Base-by-base conservation (phyloP, 441 rosid species). In the Populus hybrid region DNA sequence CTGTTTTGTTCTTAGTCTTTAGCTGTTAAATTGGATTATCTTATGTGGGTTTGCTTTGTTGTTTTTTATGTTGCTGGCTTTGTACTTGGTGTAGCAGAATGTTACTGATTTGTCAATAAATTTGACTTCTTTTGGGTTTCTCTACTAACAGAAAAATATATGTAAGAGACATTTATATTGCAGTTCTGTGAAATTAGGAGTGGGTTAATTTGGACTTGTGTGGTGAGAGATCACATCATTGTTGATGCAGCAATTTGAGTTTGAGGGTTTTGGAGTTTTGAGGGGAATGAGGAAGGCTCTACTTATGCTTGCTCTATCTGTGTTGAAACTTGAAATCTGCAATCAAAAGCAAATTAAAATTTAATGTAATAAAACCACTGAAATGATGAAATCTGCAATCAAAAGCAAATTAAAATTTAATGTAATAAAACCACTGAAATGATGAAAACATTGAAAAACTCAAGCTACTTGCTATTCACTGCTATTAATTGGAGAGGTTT, bases 211-310 rank as follows among this genome's bases (percentile, higher is more conserved):
- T 72, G 74, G 28, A 53, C 14, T 72, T 59, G 6, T 6, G 31
- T 35, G n/a, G 20, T 71, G 74, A 71, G 74, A 59, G 50, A 56
- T 73, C 12, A 35, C 23, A 73, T 31, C 68, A 23, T 10, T 28
- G 23, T 74, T 74, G 18, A 23, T 7, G 20, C 2, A 26, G 77
- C 24, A 26, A 42, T 26, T 10, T 64, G 8, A 29, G 20, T 24
- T 45, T 45, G 4, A 8, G 69, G 40, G 28, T 9, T 73, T 12
- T 18, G 21, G 12, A 64, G 63, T 18, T n/a, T 74, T 18, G 10
- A 38, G 38, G 70, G 23, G 3, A 33, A 65, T 12, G 9, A 26
- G 16, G 7, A 40, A 38, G 31, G 28, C 38, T 26, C 16, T 26
- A 26, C 38, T 40, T 18, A 11, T 24, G 14, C 14, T 23, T 26